Evolutionary conservation across 257 asterid genomes (phyloP).

Genomic region (Solanum sejunctum): DNA sequence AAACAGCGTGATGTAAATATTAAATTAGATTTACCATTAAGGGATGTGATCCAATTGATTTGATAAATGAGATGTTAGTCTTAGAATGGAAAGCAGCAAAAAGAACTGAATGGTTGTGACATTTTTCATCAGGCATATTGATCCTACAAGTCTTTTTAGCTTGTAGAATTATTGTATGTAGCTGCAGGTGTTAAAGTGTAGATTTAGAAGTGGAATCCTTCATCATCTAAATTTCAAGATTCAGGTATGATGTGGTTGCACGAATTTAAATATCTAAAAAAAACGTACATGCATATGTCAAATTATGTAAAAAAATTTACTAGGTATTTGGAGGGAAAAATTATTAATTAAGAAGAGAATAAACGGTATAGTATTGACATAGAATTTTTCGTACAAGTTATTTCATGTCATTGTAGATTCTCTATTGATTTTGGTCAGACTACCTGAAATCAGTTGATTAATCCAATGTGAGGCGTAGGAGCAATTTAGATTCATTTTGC

Average conservation of each 20-base stretch:
- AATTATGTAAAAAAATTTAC: neutral
- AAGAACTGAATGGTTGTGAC: neutral
- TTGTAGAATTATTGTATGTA: neutral
- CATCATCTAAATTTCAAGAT: neutral
- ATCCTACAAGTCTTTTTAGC: neutral
- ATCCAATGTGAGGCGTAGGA: neutral
- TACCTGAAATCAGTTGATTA: too few species aligned
- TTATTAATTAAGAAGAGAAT: neutral
- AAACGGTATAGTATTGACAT: neutral
- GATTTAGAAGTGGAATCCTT: neutral
- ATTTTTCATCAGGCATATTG: neutral
- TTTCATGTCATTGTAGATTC: too few species aligned
- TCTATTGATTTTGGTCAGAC: neutral
- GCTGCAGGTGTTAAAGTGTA: neutral
- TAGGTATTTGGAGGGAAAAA: too few species aligned
- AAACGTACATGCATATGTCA: neutral
- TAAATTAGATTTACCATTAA: neutral
- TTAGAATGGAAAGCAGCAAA: neutral
- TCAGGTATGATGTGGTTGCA: neutral
- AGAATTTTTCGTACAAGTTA: neutral
- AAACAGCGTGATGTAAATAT: neutral
- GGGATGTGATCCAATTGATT: neutral
- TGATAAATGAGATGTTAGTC: neutral
- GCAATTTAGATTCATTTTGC: neutral
- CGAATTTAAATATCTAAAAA: neutral